Base-by-base conservation (phyloP, 345 rosid species). In the Kandelia obovata region DNA sequence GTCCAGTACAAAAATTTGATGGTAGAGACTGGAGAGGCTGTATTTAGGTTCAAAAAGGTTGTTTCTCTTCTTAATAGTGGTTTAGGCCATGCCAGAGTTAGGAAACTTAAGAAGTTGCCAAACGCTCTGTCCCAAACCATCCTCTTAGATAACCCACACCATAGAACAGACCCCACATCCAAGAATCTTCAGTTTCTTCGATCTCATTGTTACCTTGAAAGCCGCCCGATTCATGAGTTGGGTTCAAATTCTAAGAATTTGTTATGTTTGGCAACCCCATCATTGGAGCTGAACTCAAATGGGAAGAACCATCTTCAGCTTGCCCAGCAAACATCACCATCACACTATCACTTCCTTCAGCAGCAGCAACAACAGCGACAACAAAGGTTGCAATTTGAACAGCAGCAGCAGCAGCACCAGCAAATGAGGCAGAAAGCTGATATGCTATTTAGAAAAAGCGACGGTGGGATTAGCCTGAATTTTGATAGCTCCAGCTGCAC, bases 41-140 rank as follows among this genome's bases (percentile, higher is more conserved):
- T 96, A 66, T 84, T 70, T 80, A 84, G 80, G 91, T 92, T 96
- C 78, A 92, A 90, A 75, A 92, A 83, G 78, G 97, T 96, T 58
- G 80, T 76, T 79, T 90, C 82, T 78, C 84, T 96, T 79, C 74
- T 96, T 58, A 79, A 88, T 64, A 78, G 66, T 56, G 81, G 89
- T 73, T 87, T 88, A 77, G 97, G 98, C 73, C 99, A 92, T 85
- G 96, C 99, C 10, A 87, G 99, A 80, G 92, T 92, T 52, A 86
- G 98, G 78, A 89, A 85, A 80, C 70, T 83, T n/a, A 89, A 83
- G 82, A 86, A 83, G 21, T 66, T 79, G 27, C 82, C 79, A 4
- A 61, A 78, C 62, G 83, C 88, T 77, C 59, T 83, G 43, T 81
- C 89, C 71, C 91, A 83, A 52, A 79, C 64, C 72, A 69, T 81